These are phyloP conservation scores for Avena eriantha DNA, from an alignment of 176 grass and related monocot genomes.

Conservation along the genomic window DNA sequence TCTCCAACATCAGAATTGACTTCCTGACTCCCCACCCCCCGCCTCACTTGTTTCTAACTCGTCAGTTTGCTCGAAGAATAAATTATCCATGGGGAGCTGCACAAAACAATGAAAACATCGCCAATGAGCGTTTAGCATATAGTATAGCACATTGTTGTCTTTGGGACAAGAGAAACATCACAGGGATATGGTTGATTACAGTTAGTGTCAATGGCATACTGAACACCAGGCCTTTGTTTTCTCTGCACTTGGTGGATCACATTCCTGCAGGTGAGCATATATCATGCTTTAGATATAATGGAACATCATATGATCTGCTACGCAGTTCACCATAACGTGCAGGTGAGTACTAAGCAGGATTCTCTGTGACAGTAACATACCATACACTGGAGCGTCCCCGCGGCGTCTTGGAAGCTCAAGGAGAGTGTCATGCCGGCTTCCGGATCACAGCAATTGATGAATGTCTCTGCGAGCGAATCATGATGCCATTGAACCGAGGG, in stretches of 20 bases:
- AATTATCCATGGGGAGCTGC: constrained; percentile 42
- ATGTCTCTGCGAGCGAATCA: constrained; percentile 37
- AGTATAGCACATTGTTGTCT: background rate
- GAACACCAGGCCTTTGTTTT: constrained; percentile 35
- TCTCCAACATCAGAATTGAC: no score
- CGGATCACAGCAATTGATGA: constrained; percentile 63
- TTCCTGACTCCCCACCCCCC: background rate
- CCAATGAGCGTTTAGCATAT: background rate
- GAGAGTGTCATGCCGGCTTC: constrained; percentile 45
- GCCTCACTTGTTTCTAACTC: background rate
- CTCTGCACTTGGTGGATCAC: constrained; percentile 54
- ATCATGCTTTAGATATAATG: background rate
- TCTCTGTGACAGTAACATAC: constrained; percentile 4
- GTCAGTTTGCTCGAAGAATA: background rate
- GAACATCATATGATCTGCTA: background rate
- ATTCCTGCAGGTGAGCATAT: constrained; percentile 41
- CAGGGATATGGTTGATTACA: constrained; percentile 1
- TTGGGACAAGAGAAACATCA: background rate
- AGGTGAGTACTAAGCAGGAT: no score
- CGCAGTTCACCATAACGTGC: no score
- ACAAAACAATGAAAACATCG: constrained; percentile 22
- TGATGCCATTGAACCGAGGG: background rate
- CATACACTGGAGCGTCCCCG: constrained; percentile 55
- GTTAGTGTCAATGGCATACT: constrained; percentile 30
- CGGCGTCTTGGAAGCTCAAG: constrained; percentile 66